Evolutionary conservation across 2,329 filamentous ascomycete species (phyloP).

Genomic region (Scolecobasidium constrictum): DNA sequence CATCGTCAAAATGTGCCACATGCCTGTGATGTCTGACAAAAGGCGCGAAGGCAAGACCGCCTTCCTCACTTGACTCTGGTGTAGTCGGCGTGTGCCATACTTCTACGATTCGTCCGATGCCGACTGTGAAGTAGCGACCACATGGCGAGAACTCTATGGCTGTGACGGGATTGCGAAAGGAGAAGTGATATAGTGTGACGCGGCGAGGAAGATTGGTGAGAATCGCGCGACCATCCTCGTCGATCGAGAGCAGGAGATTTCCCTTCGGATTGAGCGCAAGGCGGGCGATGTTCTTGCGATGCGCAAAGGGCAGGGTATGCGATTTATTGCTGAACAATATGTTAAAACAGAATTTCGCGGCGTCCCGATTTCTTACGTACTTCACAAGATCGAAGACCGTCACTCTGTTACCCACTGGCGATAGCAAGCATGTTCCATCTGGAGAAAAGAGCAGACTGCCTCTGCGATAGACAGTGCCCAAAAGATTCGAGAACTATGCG

Average conservation of each 20-base stretch:
- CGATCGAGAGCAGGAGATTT: slow-evolving; percentile 84
- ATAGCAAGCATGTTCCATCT: slow-evolving; percentile 90
- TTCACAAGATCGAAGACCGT: slow-evolving; percentile 94
- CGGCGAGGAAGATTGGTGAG: slow-evolving; percentile 81
- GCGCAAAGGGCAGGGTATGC: slow-evolving; percentile 76
- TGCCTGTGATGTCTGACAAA: slow-evolving; percentile 84
- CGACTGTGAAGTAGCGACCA: slow-evolving; percentile 82
- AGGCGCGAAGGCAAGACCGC: slow-evolving; percentile 86
- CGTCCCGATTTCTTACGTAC: slow-evolving; percentile 37
- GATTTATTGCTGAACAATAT: slow-evolving; percentile 60
- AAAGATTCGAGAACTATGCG: slow-evolving; percentile 87
- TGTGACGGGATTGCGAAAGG: slow-evolving; percentile 75
- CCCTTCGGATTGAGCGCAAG: slow-evolving; percentile 83
- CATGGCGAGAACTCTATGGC: slow-evolving; percentile 85
- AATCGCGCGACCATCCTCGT: slow-evolving; percentile 89
- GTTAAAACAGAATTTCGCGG: not conserved
- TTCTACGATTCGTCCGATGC: slow-evolving; percentile 76
- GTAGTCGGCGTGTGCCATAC: slow-evolving; percentile 94
- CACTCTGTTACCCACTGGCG: slow-evolving; percentile 91
- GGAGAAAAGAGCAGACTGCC: slow-evolving; percentile 95
- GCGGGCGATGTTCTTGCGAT: slow-evolving; percentile 84
- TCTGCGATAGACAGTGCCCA: slow-evolving; percentile 96
- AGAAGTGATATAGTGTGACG: slow-evolving; percentile 86
- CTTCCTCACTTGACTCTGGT: slow-evolving; percentile 65
- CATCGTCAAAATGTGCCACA: slow-evolving; percentile 77